Conservation (phyloP, 2,329 filamentous ascomycete genomes). For the Clonostachys solani region DNA sequence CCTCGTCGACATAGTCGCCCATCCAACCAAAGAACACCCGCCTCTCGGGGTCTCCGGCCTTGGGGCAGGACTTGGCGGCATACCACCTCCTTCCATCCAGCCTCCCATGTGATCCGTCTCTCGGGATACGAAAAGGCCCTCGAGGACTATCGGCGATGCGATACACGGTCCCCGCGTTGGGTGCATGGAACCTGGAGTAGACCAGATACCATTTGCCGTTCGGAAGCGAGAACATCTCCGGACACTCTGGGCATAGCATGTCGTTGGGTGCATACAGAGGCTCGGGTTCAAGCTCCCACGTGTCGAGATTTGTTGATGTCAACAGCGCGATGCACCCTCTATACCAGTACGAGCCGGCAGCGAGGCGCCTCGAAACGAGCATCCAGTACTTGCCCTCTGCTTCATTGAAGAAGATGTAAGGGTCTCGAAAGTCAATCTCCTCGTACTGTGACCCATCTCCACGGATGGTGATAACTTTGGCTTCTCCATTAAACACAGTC, state of each 20-base stretch:
- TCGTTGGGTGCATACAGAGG: slow-evolving; percentile 25
- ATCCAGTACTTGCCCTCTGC: slow-evolving; percentile 24
- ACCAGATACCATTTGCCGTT: slow-evolving; percentile 28
- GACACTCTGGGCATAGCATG: slow-evolving; percentile 28
- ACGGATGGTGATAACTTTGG: slow-evolving; percentile 12
- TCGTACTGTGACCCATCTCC: slow-evolving; percentile 16
- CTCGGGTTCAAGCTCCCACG: slow-evolving; percentile 20
- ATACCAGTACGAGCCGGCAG: slow-evolving; percentile 22
- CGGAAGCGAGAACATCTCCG: slow-evolving; percentile 22
- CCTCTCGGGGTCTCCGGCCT: slow-evolving; percentile 15
- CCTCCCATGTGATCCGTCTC: slow-evolving; percentile 23
- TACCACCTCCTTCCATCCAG: slow-evolving; percentile 29
- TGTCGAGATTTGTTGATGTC: slow-evolving; percentile 22
- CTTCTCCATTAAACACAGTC: slow-evolving; percentile 13
- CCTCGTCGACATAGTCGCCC: slow-evolving; percentile 21
- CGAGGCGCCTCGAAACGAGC: slow-evolving; percentile 26
- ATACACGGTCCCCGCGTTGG: slow-evolving; percentile 27
- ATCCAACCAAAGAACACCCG: slow-evolving; percentile 27
- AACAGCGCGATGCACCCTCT: slow-evolving; percentile 27
- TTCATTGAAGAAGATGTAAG: slow-evolving; percentile 24
- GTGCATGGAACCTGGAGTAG: slow-evolving; percentile 24
- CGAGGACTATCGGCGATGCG: slow-evolving; percentile 23
- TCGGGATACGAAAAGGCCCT: slow-evolving; percentile 25
- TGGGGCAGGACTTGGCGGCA: slow-evolving; percentile 26
- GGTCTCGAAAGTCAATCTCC: slow-evolving; percentile 27